Evolutionary conservation across 352 stramenopile species (phyloP), one percentile per base, ranked within the genome.

Genomic region (Globisporangium irregulare): DNA sequence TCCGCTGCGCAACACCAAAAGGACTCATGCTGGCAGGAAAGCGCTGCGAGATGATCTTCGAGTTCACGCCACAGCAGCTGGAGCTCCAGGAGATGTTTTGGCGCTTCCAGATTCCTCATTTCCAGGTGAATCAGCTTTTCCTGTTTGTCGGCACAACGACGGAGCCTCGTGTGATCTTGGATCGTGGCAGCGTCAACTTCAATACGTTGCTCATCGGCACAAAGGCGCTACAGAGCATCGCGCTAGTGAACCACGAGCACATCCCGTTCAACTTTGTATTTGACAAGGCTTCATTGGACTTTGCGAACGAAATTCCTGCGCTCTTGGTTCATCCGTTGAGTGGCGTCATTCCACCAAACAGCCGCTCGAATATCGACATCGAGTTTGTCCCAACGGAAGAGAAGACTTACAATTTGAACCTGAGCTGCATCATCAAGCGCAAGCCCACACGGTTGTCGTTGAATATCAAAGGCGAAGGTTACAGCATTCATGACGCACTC

Each of bases 261-360:
- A 82, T 98, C 36, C 93, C 94, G 9, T 98, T 98, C 76, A 89
- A 91, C 56, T 98, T 98, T 75, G 81, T 94, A n/a, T 96, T 98
- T 59, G 95, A 98, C 71, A 96, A 95, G 68, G 79, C 76, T 2
- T 89, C 84, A 27, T 73, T 97, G 20, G 82, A 94, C 50, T 92
- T 94, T 70, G 78, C 79, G 8, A 89, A 91, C n/a, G 84, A 92
- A 64, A 61, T 73, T 0, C 88, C 91, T 7, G 84, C 94, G 2
- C 64, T 98, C 22, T 62, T 93, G 10, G 77, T 98, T 1, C 78
- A 90, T 57, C 95, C 95, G 6, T 74, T 96, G n/a, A 95, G 83
- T 43, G 95, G 94, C 8, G 80, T 97, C 10, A 84, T 98, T 8
- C 92, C 93, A 1, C 88, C 95, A 0, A 92, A 98, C 59, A 89